phyloP scores from a whole-genome alignment of 352 stramenopile genomes.

The Phytophthora cryptogea region DNA sequence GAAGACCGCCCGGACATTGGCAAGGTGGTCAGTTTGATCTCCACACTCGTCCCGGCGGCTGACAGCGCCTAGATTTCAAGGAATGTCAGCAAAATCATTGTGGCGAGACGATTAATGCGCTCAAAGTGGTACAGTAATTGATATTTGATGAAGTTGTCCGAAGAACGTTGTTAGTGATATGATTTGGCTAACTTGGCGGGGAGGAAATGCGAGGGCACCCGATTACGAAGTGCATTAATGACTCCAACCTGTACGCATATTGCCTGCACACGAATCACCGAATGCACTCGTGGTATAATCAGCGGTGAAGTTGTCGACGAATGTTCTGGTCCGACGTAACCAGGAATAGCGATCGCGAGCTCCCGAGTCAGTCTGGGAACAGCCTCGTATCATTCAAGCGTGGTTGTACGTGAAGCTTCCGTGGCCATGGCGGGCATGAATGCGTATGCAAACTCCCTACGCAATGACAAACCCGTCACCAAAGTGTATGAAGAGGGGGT shows the following conservation, averaged over 20 bases:
- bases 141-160: no score
- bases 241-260: not conserved
- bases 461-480: slow-evolving; percentile 25
- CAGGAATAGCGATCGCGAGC: slow-evolving; percentile 11
- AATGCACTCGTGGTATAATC: not conserved
- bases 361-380: slow-evolving; percentile 4
- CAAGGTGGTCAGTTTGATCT: not conserved
- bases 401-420: not conserved
- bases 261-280: no score
- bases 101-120: no score
- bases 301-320: not conserved
- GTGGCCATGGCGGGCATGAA: slow-evolving; percentile 43
- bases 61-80: not conserved
- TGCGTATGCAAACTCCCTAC: slow-evolving; percentile 46
- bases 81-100: not conserved
- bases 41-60: not conserved
- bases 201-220: no score
- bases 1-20: not conserved
- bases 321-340: slow-evolving; percentile 7
- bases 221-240: not conserved
- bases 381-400: slow-evolving; percentile 10
- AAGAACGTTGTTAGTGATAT: no score
- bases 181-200: no score
- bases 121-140: no score
- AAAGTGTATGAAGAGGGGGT: slow-evolving; percentile 46